Base-by-base conservation (phyloP, 257 asterid genomes). In the Rauvolfia tetraphylla region DNA sequence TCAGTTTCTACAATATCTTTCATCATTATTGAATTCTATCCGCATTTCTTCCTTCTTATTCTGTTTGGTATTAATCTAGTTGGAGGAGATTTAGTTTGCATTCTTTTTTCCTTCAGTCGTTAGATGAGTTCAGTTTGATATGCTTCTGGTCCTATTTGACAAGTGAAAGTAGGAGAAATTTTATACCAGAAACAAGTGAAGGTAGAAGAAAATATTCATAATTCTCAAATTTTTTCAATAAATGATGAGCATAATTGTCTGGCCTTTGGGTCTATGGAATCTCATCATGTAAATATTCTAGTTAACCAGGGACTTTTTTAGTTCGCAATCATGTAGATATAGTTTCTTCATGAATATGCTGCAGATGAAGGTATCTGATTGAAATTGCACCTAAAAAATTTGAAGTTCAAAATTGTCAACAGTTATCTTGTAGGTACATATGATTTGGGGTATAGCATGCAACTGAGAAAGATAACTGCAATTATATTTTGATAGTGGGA, bases 1-100 rank as follows among this genome's bases (percentile, higher is more conserved):
- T 93, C 78, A 77, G 89, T 80, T 83, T 61, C n/a, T 59, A 46
- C 54, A 20, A 46, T 59, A 44, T 44, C 22, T 63, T 42, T 62
- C 33, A 23, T 27, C 49, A 10, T 58, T 38, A 66, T 33, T 61
- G 42, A 66, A 63, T 48, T 17, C 6, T 34, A 39, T 38, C 27
- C 23, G 14, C 61, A 4, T 68, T 63, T 23, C 48, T 48, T 63
- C 41, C 68, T 36, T 12, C 22, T 17, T 61, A 1, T 38, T 66
- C 27, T 17, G 3, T 36, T 36, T 36, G 71, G 9, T 7, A 42
- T 66, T 18, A 66, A 66, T 66, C 14, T 38, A 29, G 15, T 36
- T 9, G 29, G 29, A 36, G 42, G 23, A 63, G 5, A 14, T 67
- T 41, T 46, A 8, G 6, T 7, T 20, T 10, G 53, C 42, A 39